A percentile compares a stretch with the other conserved stretches of the same genome.
phyloP scores from a whole-genome alignment of 805 yeast species.

The Yamadazyma philogaea region DNA sequence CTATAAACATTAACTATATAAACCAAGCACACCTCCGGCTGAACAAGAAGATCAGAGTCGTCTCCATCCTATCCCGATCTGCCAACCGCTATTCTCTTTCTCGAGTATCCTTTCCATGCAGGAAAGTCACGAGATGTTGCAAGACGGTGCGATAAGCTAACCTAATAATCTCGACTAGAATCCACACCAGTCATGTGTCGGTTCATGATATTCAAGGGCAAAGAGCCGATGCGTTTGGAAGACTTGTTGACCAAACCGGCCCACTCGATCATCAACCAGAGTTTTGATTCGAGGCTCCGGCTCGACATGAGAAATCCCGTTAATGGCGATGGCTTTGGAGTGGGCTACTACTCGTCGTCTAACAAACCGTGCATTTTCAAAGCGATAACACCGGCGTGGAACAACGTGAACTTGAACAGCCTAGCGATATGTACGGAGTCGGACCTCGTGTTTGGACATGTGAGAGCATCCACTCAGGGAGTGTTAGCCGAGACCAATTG shows the following conservation, averaged over 20 bases:
- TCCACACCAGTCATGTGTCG: constrained; percentile 66
- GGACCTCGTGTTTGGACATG: constrained; percentile 86
- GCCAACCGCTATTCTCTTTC: no score
- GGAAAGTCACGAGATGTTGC: not conserved
- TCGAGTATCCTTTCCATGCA: no score
- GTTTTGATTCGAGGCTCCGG: constrained; percentile 85
- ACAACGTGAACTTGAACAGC: constrained; percentile 82
- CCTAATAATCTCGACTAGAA: not conserved
- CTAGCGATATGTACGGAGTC: constrained; percentile 87
- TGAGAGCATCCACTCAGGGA: constrained; percentile 94
- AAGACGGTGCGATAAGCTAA: not conserved
- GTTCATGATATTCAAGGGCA: constrained; percentile 86
- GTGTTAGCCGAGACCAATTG: constrained; percentile 93
- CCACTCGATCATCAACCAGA: constrained; percentile 94
- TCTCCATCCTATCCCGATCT: no score
- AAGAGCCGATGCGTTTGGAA: constrained; percentile 81
- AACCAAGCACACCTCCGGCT: no score
- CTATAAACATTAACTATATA: no score
- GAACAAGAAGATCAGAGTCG: no score
- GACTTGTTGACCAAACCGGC: constrained; percentile 92
- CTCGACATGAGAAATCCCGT: constrained; percentile 88
- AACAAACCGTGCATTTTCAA: constrained; percentile 88
- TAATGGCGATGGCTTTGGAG: constrained; percentile 98
- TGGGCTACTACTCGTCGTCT: constrained; percentile 69
- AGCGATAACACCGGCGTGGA: constrained; percentile 99